These are phyloP conservation scores for Yamadazyma siamensis DNA, from an alignment of 1,139 yeast genomes.

Conservation along the genomic window DNA sequence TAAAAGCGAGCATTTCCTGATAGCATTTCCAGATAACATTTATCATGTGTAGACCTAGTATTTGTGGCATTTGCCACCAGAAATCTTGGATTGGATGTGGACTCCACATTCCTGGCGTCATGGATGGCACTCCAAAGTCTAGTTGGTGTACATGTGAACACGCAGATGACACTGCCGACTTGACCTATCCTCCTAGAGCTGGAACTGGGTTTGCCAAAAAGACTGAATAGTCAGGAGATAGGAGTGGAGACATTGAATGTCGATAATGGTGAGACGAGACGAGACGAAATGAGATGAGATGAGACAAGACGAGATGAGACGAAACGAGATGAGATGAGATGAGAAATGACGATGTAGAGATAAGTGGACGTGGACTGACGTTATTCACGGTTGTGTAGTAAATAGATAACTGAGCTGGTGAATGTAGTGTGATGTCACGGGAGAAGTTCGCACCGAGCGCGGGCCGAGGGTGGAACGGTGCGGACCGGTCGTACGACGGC, in stretches of 20 bases:
- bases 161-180: constrained; percentile 20
- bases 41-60: constrained; percentile 16
- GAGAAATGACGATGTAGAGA: not conserved
- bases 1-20: too few species aligned
- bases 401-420: too few species aligned
- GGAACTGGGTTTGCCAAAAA: constrained; percentile 40
- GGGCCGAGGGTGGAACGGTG: too few species aligned
- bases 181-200: constrained; percentile 40
- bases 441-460: too few species aligned
- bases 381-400: too few species aligned
- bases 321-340: too few species aligned
- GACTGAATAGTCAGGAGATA: constrained; percentile 6
- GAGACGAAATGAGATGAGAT: too few species aligned
- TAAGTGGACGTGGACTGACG: constrained; percentile 1
- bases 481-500: too few species aligned
- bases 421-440: too few species aligned
- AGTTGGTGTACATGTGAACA: constrained; percentile 42
- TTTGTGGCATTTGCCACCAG: constrained; percentile 21
- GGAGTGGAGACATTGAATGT: not conserved
- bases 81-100: constrained; percentile 42
- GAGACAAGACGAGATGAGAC: too few species aligned
- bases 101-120: constrained; percentile 25
- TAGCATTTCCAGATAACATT: too few species aligned
- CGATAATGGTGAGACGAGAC: too few species aligned
- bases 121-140: constrained; percentile 32